Evolutionary conservation across 345 rosid species (phyloP).

Genomic region (Citrus inodora): DNA sequence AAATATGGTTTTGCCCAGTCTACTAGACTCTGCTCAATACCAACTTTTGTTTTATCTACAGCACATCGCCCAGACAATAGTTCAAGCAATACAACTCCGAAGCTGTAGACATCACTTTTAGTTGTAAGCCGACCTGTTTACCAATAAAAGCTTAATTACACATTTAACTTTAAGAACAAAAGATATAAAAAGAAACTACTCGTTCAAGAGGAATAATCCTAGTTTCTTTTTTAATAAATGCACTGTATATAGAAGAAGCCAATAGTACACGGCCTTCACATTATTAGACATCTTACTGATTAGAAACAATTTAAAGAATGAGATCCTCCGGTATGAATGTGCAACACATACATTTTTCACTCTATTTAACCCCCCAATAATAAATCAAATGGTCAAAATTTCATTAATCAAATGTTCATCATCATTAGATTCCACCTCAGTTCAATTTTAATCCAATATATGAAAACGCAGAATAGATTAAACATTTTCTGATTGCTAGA

Average conservation of each 20-base stretch:
- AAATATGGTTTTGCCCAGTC: conserved; percentile 96
- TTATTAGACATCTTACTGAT: neutral
- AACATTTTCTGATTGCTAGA: neutral
- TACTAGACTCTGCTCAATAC: conserved; percentile 80
- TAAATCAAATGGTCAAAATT: neutral
- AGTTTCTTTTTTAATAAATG: neutral
- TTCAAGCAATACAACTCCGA: conserved; percentile 92
- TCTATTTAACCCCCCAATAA: neutral
- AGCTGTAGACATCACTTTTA: conserved; percentile 94
- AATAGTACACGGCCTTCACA: neutral
- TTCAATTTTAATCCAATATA: neutral
- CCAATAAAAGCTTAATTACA: conserved; percentile 17
- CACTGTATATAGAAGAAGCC: neutral
- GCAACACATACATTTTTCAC: neutral
- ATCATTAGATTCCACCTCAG: neutral
- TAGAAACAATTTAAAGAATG: neutral
- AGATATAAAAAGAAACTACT: neutral
- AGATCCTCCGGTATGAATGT: neutral
- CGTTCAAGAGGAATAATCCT: neutral
- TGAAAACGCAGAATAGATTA: neutral
- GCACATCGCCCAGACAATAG: conserved; percentile 87
- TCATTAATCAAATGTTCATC: neutral
- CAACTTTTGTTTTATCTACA: conserved; percentile 77
- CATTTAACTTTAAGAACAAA: neutral
- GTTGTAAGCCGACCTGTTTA: conserved; percentile 84